Conservation (phyloP, 2,329 filamentous ascomycete species). For the Cadophora malorum region DNA sequence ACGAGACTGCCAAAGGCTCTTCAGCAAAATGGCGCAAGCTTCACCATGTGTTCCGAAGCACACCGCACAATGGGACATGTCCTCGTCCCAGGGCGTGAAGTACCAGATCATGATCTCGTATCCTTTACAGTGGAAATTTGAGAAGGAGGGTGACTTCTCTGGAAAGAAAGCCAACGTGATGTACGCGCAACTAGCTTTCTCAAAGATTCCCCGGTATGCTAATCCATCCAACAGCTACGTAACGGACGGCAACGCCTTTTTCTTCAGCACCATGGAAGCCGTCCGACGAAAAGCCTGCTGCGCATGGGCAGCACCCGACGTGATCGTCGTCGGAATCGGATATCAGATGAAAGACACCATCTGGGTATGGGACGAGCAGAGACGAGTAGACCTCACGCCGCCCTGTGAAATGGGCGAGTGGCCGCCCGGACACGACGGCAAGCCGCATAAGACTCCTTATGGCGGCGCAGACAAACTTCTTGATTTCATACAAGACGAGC, state of each 20-base stretch:
- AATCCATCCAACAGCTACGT: constrained; percentile 9
- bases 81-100: neutral
- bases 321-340: constrained; percentile 15
- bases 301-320: neutral
- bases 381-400: constrained; percentile 10
- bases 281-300: neutral
- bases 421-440: constrained; percentile 13
- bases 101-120: constrained; percentile 17
- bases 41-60: constrained; percentile 8
- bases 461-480: constrained; percentile 20
- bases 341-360: constrained; percentile 1
- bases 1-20: neutral
- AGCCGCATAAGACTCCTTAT: neutral
- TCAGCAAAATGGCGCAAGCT: constrained; percentile 5
- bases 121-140: constrained; percentile 3
- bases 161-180: constrained; percentile 16
- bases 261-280: constrained; percentile 11
- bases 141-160: neutral
- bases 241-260: constrained; percentile 15
- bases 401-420: constrained; percentile 9
- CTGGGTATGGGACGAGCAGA: constrained; percentile 5
- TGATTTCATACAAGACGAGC: constrained; percentile 15
- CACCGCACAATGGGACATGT: constrained; percentile 7
- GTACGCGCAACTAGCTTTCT: neutral
- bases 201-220: neutral